These are phyloP conservation scores for Peronospora tabacina DNA, from an alignment of 352 stramenopile species.

Conservation along the genomic window DNA sequence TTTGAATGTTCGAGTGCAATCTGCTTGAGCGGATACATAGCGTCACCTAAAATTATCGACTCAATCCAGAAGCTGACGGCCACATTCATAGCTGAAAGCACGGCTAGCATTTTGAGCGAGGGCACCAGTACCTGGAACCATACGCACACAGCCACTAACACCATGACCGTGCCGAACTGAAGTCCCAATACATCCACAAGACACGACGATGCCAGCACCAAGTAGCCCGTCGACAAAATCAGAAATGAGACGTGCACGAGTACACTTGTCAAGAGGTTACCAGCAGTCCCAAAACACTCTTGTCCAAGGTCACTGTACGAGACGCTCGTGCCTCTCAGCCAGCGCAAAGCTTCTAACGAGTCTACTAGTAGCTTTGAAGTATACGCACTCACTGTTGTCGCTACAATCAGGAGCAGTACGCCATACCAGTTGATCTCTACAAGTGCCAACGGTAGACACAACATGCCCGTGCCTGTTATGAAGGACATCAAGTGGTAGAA, in stretches of 20 bases:
- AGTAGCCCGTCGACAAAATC: conserved; percentile 48
- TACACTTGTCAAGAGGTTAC: conserved; percentile 33
- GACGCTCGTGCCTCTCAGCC: conserved; percentile 52
- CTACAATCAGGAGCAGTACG: conserved; percentile 47
- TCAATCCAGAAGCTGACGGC: conserved; percentile 76
- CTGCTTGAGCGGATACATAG: conserved; percentile 76
- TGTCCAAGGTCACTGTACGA: conserved; percentile 63
- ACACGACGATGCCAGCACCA: conserved; percentile 49
- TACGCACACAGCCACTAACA: conserved; percentile 39
- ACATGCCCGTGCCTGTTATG: conserved; percentile 64
- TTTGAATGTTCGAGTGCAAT: conserved; percentile 52
- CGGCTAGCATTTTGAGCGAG: conserved; percentile 47
- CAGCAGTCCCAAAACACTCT: conserved; percentile 49
- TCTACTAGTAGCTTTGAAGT: conserved; percentile 61
- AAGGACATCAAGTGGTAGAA: conserved; percentile 68
- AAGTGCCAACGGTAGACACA: conserved; percentile 61
- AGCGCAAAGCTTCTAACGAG: conserved; percentile 60
- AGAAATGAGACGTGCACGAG: conserved; percentile 55
- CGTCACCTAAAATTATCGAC: conserved; percentile 70
- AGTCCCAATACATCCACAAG: conserved; percentile 54
- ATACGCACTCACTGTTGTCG: conserved; percentile 46
- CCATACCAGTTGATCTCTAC: conserved; percentile 79
- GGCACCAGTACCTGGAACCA: conserved; percentile 66
- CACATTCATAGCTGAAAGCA: conserved; percentile 68
- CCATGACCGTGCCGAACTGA: conserved; percentile 45